Conservation (phyloP, 768 basidiomycete genomes). For the Mycena chlorophos region DNA sequence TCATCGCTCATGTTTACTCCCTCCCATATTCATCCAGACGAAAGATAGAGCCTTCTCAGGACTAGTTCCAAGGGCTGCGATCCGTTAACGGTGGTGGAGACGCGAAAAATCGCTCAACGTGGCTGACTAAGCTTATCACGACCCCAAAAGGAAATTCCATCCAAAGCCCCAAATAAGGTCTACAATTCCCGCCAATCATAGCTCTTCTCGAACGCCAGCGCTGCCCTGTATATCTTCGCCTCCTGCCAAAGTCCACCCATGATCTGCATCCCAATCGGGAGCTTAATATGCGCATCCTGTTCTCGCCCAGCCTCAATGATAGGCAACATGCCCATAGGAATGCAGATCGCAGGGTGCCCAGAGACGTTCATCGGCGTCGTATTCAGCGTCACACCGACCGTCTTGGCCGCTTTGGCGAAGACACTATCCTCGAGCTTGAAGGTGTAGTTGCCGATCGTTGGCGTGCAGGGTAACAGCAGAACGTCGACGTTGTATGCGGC, state of each 20-base stretch:
- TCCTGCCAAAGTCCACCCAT: conserved; percentile 45
- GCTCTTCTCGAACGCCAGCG: conserved; percentile 29
- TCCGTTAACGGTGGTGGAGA: too few relatives aligned
- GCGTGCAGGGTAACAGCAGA: conserved; percentile 39
- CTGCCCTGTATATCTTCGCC: conserved; percentile 29
- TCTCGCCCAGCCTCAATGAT: conserved; percentile 30
- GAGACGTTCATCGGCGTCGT: conserved; percentile 34
- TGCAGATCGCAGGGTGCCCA: conserved; percentile 44
- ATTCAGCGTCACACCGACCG: conserved; percentile 30
- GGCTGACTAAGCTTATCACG: too few relatives aligned
- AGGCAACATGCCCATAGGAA: conserved; percentile 42
- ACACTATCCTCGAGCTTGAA: conserved; percentile 26
- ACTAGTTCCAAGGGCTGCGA: too few relatives aligned
- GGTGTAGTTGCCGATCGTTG: conserved; percentile 35
- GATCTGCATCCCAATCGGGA: conserved; percentile 48
- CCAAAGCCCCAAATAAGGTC: too few relatives aligned
- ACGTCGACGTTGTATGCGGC: conserved; percentile 29
- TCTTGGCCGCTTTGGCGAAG: conserved; percentile 31
- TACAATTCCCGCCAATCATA: conserved; percentile 25
- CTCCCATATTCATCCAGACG: too few relatives aligned
- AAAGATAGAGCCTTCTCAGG: too few relatives aligned
- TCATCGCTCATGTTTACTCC: too few relatives aligned
- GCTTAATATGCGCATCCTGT: conserved; percentile 33
- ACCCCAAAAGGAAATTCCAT: too few relatives aligned
- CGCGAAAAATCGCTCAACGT: too few relatives aligned